Base-by-base conservation (phyloP, 257 asterid species). In the Oldenlandia corymbosa region DNA sequence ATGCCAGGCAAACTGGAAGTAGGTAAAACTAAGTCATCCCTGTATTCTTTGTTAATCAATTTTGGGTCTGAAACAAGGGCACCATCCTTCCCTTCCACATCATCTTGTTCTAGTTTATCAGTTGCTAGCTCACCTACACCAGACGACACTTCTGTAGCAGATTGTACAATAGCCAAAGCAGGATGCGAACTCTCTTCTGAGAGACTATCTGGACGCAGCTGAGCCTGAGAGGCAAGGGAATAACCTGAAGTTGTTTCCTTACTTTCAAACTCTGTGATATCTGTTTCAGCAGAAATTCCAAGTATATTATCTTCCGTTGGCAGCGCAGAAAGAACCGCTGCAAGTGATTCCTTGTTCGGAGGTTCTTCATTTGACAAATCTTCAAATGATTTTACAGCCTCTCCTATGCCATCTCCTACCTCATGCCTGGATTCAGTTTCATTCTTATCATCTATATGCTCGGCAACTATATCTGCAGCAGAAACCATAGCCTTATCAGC, bases 21-120 rank as follows among this genome's bases (percentile, higher is more conserved):
- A 10, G 32, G 27, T 28, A 50, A 53, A 61, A 13, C 11, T 18
- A 69, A 72, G 37, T 80, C 43, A 52, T 43, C 78, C 60, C 51
- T 81, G 51, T 80, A 76, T 64, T 60, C 47, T 62, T 50, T 55
- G 32, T 14, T 47, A 46, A 50, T 56, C 52, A 61, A 46, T 64
- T 67, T 65, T 6, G 69, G 68, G 49, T 58, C 58, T 58, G 83
- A 75, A 72, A 64, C 68, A 64, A 58, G 21, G 66, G 84, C 70
- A 39, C 45, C 53, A 68, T 64, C 74, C 24, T 41, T 62, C 48
- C 76, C 56, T 31, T 76, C 75, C 27, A 45, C 26, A 24, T 64
- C 62, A 53, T 68, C 76, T 62, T 73, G n/a, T 67, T 53, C 27
- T 60, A 32, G 78, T 50, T 60, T 60, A 46, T n/a, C n/a, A 62